Evolutionary conservation across 495 filamentous ascomycete genomes (phyloP).

Genomic region (Lentithecium fluviatile): DNA sequence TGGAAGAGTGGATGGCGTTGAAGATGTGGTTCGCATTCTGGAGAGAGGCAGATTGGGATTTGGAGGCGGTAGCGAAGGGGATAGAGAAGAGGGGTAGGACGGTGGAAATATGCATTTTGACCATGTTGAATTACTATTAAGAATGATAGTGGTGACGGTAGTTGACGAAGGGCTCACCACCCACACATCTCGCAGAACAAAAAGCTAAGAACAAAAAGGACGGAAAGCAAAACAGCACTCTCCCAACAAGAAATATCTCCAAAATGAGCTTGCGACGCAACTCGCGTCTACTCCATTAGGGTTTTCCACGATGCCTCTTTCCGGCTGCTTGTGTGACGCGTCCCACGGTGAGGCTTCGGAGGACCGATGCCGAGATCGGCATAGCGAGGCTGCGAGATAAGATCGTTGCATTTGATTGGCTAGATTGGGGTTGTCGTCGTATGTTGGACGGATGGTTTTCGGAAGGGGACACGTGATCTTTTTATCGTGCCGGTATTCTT

Average conservation of each 20-base stretch:
- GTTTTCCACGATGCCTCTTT: background rate
- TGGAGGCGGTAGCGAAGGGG: background rate
- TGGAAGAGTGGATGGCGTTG: slow-evolving; percentile 64
- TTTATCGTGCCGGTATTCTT: no score
- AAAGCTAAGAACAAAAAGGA: no score
- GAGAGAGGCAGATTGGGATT: background rate
- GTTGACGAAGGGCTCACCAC: no score
- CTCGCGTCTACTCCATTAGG: no score
- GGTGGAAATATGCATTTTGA: background rate
- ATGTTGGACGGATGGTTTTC: no score
- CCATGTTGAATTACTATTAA: no score
- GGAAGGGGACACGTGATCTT: no score
- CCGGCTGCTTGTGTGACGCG: background rate
- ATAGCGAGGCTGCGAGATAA: background rate
- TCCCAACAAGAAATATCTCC: no score
- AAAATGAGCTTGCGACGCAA: no score
- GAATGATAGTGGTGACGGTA: no score
- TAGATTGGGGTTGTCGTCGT: background rate
- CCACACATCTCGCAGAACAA: no score
- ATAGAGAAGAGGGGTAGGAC: background rate
- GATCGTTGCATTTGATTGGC: background rate
- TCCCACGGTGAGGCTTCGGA: background rate
- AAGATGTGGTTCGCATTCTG: slow-evolving; percentile 56
- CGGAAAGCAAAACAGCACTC: no score
- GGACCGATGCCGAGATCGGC: background rate